phyloP scores from a whole-genome alignment of 2,329 filamentous ascomycete species.

The Alternaria atra region DNA sequence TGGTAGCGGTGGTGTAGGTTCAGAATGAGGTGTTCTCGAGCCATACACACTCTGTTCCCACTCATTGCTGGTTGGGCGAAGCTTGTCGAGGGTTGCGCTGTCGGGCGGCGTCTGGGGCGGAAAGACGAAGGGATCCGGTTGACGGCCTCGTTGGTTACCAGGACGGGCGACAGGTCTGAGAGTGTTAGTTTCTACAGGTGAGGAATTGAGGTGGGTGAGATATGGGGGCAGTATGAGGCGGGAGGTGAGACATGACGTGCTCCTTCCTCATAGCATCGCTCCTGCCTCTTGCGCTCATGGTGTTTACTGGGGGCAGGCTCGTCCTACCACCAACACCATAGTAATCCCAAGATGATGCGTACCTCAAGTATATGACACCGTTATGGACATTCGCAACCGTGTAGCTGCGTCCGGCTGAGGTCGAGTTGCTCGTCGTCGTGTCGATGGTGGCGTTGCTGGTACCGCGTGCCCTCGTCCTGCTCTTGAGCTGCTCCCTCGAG shows the following conservation, averaged over 20 bases:
- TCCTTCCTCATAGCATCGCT: background rate
- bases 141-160: slow-evolving; percentile 45
- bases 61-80: slow-evolving; percentile 48
- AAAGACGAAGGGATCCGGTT: slow-evolving; percentile 50
- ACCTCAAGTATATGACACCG: slow-evolving; percentile 60
- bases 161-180: slow-evolving; percentile 49
- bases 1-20: slow-evolving; percentile 35
- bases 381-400: slow-evolving; percentile 59
- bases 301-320: slow-evolving; percentile 1
- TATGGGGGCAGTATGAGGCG: background rate
- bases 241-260: slow-evolving; percentile 3
- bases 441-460: slow-evolving; percentile 46
- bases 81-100: slow-evolving; percentile 44
- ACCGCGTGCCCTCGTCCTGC: slow-evolving; percentile 40
- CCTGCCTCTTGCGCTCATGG: background rate
- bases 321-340: slow-evolving; percentile 2
- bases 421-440: slow-evolving; percentile 36
- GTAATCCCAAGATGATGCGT: slow-evolving; percentile 21
- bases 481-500: slow-evolving; percentile 50
- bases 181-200: slow-evolving; percentile 20
- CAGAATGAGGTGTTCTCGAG: slow-evolving; percentile 42
- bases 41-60: slow-evolving; percentile 49
- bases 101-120: slow-evolving; percentile 52
- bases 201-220: background rate
- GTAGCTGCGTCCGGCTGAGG: slow-evolving; percentile 52